A percentile compares a stretch with the other conserved stretches of the same genome.
Conservation (phyloP, 208 protist species). For the Wallacemonas sp. region DNA sequence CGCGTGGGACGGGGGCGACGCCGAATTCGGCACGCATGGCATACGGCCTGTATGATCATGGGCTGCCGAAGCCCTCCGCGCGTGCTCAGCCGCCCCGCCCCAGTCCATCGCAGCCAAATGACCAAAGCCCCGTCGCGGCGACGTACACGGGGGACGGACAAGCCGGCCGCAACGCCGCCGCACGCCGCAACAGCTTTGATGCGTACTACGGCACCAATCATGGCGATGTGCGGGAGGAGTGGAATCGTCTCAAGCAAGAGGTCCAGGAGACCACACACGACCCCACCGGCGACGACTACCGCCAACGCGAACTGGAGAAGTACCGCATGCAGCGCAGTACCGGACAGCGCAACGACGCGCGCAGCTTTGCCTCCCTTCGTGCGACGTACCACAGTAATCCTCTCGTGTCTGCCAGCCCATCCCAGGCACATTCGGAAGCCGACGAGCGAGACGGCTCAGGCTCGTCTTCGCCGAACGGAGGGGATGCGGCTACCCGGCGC, state of each 20-base stretch:
- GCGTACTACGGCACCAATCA: slow-evolving; percentile 17
- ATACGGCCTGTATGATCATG: slow-evolving; percentile 13
- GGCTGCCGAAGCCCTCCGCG: slow-evolving; percentile 11
- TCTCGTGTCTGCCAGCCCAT: background rate
- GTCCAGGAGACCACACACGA: slow-evolving; percentile 54
- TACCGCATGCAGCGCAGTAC: slow-evolving; percentile 43
- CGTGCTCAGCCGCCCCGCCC: background rate
- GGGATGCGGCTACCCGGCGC: background rate
- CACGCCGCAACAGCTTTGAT: slow-evolving; percentile 4
- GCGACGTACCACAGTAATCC: slow-evolving; percentile 11
- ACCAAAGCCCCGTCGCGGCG: no score
- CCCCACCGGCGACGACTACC: slow-evolving; percentile 74
- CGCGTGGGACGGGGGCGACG: background rate
- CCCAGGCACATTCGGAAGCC: background rate
- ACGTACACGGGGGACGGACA: slow-evolving; percentile 13
- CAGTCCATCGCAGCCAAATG: no score
- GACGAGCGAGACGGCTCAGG: background rate
- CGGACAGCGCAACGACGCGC: slow-evolving; percentile 17
- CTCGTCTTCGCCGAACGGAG: background rate
- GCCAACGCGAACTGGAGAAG: slow-evolving; percentile 62
- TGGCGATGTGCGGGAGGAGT: slow-evolving; percentile 44
- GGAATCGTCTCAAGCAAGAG: slow-evolving; percentile 59
- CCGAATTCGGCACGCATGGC: slow-evolving; percentile 2
- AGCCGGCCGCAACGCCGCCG: background rate
- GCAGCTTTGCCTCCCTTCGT: slow-evolving; percentile 1